These are phyloP conservation scores for Carex kokanica DNA, from an alignment of 176 grass and related monocot genomes.

Conservation along the genomic window DNA sequence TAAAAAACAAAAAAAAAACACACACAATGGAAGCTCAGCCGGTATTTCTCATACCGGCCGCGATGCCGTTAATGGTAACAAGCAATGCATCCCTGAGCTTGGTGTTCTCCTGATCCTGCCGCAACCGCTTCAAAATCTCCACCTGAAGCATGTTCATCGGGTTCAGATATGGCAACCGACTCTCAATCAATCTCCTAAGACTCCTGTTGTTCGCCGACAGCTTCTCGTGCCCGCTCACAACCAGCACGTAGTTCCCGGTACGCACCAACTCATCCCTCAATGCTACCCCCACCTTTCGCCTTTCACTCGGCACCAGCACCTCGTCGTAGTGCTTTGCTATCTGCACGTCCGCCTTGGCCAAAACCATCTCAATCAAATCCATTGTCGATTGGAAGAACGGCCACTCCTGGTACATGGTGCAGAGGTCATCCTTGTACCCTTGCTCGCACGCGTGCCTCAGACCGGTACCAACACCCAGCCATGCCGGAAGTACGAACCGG, in stretches of 20 bases:
- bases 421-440: conserved; percentile 52
- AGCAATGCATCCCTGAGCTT: conserved; percentile 78
- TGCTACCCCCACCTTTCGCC: conserved; percentile 33
- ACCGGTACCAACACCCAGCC: conserved; percentile 70
- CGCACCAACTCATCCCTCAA: conserved; percentile 46
- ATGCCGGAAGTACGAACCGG: conserved; percentile 75
- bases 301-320: conserved; percentile 41
- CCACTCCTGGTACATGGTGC: conserved; percentile 84
- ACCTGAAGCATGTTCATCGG: conserved; percentile 92
- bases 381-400: conserved; percentile 90
- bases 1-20: too few relatives aligned
- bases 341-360: conserved; percentile 72
- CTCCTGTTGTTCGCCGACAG: conserved; percentile 65
- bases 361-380: conserved; percentile 92
- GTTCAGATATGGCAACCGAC: conserved; percentile 67
- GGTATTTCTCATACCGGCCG: conserved; percentile 91
- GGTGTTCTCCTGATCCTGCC: conserved; percentile 56
- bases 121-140: conserved; percentile 64
- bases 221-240: conserved; percentile 69
- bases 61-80: conserved; percentile 91
- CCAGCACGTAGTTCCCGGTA: conserved; percentile 56
- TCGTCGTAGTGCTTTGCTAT: conserved; percentile 75
- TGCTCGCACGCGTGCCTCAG: conserved; percentile 56
- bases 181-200: conserved; percentile 64
- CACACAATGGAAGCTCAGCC: conserved; percentile 34